Base-by-base conservation (phyloP, 805 yeast genomes). In the Lachancea cidri region DNA sequence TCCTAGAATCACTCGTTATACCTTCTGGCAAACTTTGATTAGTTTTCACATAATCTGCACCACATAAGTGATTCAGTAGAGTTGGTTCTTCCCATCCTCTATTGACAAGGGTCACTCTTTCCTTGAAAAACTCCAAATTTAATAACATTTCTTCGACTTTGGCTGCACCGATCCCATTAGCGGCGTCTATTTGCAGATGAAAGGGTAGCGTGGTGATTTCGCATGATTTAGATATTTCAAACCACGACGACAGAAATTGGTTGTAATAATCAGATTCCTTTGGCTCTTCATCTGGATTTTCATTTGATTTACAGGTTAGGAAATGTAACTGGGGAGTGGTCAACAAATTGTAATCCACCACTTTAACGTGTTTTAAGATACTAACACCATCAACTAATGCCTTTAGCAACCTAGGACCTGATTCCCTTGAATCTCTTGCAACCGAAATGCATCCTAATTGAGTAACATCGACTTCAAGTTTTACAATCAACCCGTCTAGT, bases 311-410 rank as follows among this genome's bases (percentile, higher is more conserved):
- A 48, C 91, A 74, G 4, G 88, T 87, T 39, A 89, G 62, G 57
- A 86, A 93, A 64, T 93, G 98, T 53, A 93, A 73, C 62, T 93
- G 95, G 3, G 98, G 98, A 2, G 98, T 93, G 9, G 98, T 88
- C 42, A 87, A 67, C 43, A 83, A 66, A 6, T 88, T 88, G 54
- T 71, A 78, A 62, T 86, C 66, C 54, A 45, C 59, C 67, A 18
- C 54, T 1, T 80, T 70, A 1, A 74, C 73, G 20, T 68, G 62
- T 32, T 85, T 59, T 0, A 95, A 91, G 37, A 76, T 84, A 37
- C 71, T 67, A 2, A 85, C 71, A 13, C 86, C 73, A 4, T 66
- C 57, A 1, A 77, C 61, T 44, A 93, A 74, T 4, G 73, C 53
- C 7, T 48, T 35, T 38, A 59, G 34, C 20, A 63, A 36, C 22